Conservation (phyloP, 1,284 basidiomycete species). For the Ganoderma leucocontextum region DNA sequence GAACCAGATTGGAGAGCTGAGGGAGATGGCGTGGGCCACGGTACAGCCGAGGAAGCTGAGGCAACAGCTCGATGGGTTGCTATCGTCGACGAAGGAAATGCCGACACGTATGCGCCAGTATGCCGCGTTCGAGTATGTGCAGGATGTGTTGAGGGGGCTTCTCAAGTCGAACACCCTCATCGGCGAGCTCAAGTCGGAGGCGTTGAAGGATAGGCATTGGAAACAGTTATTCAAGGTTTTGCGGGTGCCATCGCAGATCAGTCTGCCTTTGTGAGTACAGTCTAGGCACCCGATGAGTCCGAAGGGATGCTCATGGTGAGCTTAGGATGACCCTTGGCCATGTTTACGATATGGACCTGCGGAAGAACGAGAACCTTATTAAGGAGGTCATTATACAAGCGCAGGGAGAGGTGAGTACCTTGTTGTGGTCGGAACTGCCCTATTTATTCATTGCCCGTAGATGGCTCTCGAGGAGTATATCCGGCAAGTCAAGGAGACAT, state of each 20-base stretch:
- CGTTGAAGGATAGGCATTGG: slow-evolving; percentile 98
- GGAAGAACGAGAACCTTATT: slow-evolving; percentile 90
- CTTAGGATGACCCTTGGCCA: slow-evolving; percentile 92
- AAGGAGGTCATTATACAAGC: slow-evolving; percentile 97
- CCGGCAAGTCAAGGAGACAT: slow-evolving; percentile 95
- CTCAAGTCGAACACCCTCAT: slow-evolving; percentile 92
- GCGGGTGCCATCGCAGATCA: slow-evolving; percentile 71
- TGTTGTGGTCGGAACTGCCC: not conserved
- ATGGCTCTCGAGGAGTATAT: slow-evolving; percentile 96
- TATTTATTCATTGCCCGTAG: slow-evolving; percentile 45
- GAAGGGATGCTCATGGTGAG: not conserved
- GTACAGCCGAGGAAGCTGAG: slow-evolving; percentile 95
- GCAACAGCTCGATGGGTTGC: slow-evolving; percentile 90
- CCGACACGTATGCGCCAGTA: slow-evolving; percentile 99
- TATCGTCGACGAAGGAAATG: slow-evolving; percentile 96
- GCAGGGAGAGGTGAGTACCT: slow-evolving; percentile 85
- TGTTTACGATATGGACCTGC: slow-evolving; percentile 97
- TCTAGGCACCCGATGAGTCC: not conserved
- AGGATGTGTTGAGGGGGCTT: slow-evolving; percentile 86
- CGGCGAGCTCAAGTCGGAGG: slow-evolving; percentile 95
- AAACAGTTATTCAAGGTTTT: slow-evolving; percentile 96
- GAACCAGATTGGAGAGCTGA: slow-evolving; percentile 90
- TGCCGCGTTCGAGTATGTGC: slow-evolving; percentile 98
- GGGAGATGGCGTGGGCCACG: slow-evolving; percentile 91
- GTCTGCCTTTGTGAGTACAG: slow-evolving; percentile 67